A percentile compares a stretch with the other conserved stretches of the same genome.
Evolutionary conservation across 345 rosid species (phyloP).

Genomic region (Kernera saxatilis): DNA sequence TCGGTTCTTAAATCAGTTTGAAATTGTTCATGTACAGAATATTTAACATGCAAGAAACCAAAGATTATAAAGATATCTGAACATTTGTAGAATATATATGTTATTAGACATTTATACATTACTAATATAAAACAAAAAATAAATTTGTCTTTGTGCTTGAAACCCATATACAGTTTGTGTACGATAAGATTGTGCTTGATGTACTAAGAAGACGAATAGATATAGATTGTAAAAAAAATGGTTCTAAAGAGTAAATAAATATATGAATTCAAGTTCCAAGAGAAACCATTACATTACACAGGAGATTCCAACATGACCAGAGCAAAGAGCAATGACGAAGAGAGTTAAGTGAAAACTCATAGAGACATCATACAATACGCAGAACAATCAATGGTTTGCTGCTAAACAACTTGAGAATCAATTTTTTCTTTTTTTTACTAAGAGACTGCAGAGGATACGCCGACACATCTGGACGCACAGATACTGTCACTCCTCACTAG

Average conservation of each 20-base stretch:
- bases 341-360: constrained; percentile 5
- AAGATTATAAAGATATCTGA: background rate
- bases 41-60: too few relatives aligned
- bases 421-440: background rate
- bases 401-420: constrained; percentile 32
- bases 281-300: constrained; percentile 34
- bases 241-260: background rate
- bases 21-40: background rate
- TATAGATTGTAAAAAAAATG: background rate
- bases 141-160: too few relatives aligned
- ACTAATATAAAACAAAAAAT: too few relatives aligned
- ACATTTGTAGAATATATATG: too few relatives aligned
- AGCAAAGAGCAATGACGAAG: background rate
- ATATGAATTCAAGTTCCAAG: constrained; percentile 32
- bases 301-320: constrained; percentile 3
- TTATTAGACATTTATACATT: too few relatives aligned
- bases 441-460: constrained; percentile 31
- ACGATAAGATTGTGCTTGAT: too few relatives aligned
- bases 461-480: constrained; percentile 61
- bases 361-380: constrained; percentile 23
- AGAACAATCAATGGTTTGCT: constrained; percentile 37
- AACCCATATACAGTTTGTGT: background rate
- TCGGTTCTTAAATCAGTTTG: background rate
- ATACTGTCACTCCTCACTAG: constrained; percentile 69
- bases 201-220: background rate